Conservation (phyloP, 2,329 filamentous ascomycete genomes). For the Alternaria ethzedia region DNA sequence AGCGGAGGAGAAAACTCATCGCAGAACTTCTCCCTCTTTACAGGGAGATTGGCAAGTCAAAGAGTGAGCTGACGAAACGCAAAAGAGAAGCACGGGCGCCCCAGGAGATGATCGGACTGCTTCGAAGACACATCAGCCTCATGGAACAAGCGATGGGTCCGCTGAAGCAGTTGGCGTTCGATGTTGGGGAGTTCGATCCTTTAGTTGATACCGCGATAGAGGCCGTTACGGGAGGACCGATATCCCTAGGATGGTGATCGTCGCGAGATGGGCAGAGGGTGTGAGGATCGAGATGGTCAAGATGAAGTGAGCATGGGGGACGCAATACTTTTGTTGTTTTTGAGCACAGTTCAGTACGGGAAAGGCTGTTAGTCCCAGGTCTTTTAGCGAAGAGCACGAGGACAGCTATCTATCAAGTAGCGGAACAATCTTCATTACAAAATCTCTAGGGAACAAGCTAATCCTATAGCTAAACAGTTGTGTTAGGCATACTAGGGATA, state of each 20-base stretch:
- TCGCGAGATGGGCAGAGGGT: not conserved
- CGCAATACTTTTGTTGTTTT: not conserved
- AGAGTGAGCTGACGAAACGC: not conserved
- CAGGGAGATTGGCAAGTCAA: not conserved
- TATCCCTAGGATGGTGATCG: not conserved
- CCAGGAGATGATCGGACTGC: not conserved
- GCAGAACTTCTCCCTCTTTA: not conserved
- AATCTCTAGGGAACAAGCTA: not conserved
- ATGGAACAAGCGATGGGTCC: not conserved
- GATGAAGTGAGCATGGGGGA: not conserved
- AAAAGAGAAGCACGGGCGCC: not conserved
- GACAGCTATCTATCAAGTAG: too few species aligned
- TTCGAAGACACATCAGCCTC: not conserved
- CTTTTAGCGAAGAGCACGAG: too few species aligned
- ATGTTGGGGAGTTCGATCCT: not conserved
- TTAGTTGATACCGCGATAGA: not conserved
- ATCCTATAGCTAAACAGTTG: not conserved
- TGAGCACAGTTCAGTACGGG: not conserved
- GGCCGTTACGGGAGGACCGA: not conserved
- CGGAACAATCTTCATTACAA: too few species aligned
- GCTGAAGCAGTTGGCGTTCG: not conserved
- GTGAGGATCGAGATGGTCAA: not conserved
- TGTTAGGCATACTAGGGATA: not conserved
- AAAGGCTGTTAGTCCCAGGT: too few species aligned
- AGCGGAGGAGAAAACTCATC: not conserved